Evolutionary conservation across 2,329 filamentous ascomycete species (phyloP), one percentile per base, ranked within the genome.

Genomic region (Microcyclosporella mali): DNA sequence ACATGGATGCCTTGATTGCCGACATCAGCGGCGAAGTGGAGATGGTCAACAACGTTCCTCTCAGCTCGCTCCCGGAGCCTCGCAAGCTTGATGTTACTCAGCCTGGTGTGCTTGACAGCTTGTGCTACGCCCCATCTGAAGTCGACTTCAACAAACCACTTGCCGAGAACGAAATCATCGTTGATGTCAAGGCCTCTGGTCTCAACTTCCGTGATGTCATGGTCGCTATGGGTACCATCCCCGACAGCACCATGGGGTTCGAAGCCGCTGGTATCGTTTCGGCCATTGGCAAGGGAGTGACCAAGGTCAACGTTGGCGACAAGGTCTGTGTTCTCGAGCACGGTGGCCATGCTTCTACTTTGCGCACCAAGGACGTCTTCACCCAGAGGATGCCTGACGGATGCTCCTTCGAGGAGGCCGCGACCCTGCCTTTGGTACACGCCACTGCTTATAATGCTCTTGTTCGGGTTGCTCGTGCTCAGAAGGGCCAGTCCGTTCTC

Each of bases 401-500:
- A 6, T 49, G 58, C 40, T 43, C 33, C 31, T 55, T 56, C 19
- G 50, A 45, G 15, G 49, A 45, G 10, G 58, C 55, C 7, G 53
- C 56, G 12, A 43, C 51, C 2, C 37, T 60, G 8, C 56, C 56
- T 12, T 33, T 53, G 17, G 41, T 55, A 8, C 56, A 43, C 41
- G 31, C 32, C 6, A 60, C 58, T 8, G 56, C 53, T 4, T 53
- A 53, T 33, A 51, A 65, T 47, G 52, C 56, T 30, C 46, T 68
- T 17, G 44, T 60, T 18, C 54, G 61, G 6, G 18, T 14, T 8
- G 40, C 25, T 7, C 21, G 17, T 2, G 9, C 33, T 11, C 2
- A 41, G 56, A 15, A 25, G 12, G 63, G 59, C 12, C 58, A 69
- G 35, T 52, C 36, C 7, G 51, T 66, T 15, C 49, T 66, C n/a